A percentile compares a stretch with the other conserved stretches of the same genome.
Conservation (phyloP, 257 asterid genomes). For the Solanum sejunctum region DNA sequence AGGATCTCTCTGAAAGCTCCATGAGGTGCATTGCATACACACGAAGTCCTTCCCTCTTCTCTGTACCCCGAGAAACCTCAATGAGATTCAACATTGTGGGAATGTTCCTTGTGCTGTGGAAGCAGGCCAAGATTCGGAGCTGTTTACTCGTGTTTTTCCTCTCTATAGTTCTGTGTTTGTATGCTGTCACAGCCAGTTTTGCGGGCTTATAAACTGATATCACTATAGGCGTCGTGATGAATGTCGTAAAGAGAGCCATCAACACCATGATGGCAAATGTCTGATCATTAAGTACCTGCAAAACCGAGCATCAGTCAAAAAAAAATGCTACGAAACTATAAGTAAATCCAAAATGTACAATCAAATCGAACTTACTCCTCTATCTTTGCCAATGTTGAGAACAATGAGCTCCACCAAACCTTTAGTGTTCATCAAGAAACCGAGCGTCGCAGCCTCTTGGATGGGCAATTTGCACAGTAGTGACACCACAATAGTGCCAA, state of each 20-base stretch:
- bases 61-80: constrained; percentile 47
- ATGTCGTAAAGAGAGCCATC: constrained; percentile 57
- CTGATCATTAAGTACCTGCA: constrained; percentile 47
- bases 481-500: constrained; percentile 53
- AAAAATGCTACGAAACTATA: not conserved
- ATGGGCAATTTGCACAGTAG: constrained; percentile 37
- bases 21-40: constrained; percentile 48
- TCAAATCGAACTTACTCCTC: constrained; percentile 33
- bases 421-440: constrained; percentile 76
- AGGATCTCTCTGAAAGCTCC: constrained; percentile 52
- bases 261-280: constrained; percentile 52
- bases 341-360: not conserved
- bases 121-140: constrained; percentile 36
- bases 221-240: constrained; percentile 46
- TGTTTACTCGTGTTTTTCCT: constrained; percentile 21
- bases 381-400: constrained; percentile 72
- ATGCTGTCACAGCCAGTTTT: constrained; percentile 8
- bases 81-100: constrained; percentile 42
- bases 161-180: constrained; percentile 34
- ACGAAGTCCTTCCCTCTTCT: constrained; percentile 27
- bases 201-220: constrained; percentile 44
- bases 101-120: constrained; percentile 35
- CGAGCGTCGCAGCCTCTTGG: constrained; percentile 57
- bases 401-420: constrained; percentile 80
- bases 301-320: not conserved